A percentile compares a stretch with the other conserved stretches of the same genome.
Evolutionary conservation across 1,284 basidiomycete genomes (phyloP).

Genomic region (Cryptococcus depauperatus): DNA sequence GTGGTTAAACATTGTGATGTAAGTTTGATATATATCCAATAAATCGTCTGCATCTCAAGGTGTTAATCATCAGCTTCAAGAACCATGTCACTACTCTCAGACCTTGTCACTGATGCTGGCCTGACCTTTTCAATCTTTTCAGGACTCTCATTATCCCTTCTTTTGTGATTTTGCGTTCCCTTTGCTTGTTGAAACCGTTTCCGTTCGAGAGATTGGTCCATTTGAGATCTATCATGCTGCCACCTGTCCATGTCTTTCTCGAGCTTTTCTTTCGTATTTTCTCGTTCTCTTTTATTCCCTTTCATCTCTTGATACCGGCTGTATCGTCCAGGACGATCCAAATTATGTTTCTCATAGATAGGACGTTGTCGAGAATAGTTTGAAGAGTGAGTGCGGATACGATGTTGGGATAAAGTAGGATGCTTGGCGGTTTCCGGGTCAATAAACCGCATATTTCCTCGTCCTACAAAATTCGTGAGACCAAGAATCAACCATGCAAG

Average conservation of each 20-base stretch:
- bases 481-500: neutral
- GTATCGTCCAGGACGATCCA: neutral
- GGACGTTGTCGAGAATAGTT: neutral
- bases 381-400: constrained; percentile 2
- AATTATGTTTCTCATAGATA: neutral
- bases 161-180: constrained; percentile 7
- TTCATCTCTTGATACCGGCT: no score
- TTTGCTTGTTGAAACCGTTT: constrained; percentile 1
- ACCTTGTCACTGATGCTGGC: constrained; percentile 37
- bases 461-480: constrained; percentile 21
- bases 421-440: constrained; percentile 35
- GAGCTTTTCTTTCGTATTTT: constrained; percentile 6
- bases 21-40: no score
- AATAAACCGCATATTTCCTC: constrained; percentile 43
- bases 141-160: constrained; percentile 1
- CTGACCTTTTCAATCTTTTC: constrained; percentile 34
- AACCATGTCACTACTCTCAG: constrained; percentile 31
- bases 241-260: constrained; percentile 30
- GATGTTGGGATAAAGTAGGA: neutral
- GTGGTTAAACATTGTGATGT: no score
- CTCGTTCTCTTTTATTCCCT: no score
- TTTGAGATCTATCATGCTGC: constrained; percentile 18
- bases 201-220: constrained; percentile 4
- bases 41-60: no score
- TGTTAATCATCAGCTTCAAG: constrained; percentile 25